phyloP scores from a whole-genome alignment of 768 basidiomycete genomes.

The Kwoniella sp. region DNA sequence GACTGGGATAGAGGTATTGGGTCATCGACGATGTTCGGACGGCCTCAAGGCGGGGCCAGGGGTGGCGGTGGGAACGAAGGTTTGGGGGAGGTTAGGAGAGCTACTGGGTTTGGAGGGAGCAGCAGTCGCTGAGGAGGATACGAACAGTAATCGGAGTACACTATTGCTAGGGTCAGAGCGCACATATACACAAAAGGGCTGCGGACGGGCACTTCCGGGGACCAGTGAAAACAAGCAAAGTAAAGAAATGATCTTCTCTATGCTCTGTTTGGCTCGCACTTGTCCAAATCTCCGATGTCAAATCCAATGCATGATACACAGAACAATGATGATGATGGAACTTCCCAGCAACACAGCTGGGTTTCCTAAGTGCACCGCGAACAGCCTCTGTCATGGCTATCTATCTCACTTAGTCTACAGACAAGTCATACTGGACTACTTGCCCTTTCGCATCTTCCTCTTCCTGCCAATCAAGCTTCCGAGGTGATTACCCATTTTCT shows the following conservation, averaged over 20 bases:
- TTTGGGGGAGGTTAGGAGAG: constrained; percentile 62
- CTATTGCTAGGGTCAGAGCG: no score
- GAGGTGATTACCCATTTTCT: constrained; percentile 59
- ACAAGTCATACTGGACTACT: constrained; percentile 8
- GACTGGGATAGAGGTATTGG: constrained; percentile 40
- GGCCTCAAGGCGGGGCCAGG: constrained; percentile 59
- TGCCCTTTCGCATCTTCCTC: constrained; percentile 66
- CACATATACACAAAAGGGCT: no score
- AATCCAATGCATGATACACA: not conserved
- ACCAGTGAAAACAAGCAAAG: no score
- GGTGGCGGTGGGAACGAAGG: constrained; percentile 60
- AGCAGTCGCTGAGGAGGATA: constrained; percentile 73
- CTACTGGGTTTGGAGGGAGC: constrained; percentile 79
- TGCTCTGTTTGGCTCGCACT: no score
- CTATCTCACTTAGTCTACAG: no score
- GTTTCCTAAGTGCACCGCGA: no score
- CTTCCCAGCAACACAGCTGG: no score
- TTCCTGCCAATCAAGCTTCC: constrained; percentile 80
- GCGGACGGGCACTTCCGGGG: no score
- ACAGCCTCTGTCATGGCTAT: no score
- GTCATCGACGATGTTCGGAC: constrained; percentile 52
- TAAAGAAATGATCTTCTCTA: no score
- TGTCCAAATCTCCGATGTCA: no score
- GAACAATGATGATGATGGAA: not conserved
- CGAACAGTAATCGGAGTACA: no score